Conservation (phyloP, 139 green algal genomes). For the Micractinium conductrix region DNA sequence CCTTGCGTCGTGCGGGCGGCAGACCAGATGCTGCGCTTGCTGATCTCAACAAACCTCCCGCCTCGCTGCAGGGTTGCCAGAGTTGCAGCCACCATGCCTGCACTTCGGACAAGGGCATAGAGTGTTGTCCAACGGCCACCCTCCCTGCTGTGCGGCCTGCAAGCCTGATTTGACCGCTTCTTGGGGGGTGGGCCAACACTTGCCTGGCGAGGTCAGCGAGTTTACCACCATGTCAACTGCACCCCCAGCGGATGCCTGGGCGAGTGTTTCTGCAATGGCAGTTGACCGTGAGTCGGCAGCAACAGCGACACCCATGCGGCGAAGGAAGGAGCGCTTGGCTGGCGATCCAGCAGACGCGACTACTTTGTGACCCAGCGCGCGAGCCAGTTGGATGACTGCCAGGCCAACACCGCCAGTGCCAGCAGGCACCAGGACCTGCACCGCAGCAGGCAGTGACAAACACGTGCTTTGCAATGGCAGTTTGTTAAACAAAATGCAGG, state of each 20-base stretch:
- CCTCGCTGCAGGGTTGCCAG: slow-evolving; percentile 60
- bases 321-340: slow-evolving; percentile 64
- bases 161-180: too few species aligned
- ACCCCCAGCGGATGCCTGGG: not conserved
- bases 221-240: slow-evolving; percentile 67
- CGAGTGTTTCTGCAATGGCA: slow-evolving; percentile 45
- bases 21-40: slow-evolving; percentile 89
- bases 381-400: slow-evolving; percentile 53
- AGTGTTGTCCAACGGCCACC: too few species aligned
- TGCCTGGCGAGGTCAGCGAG: slow-evolving; percentile 74
- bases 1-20: slow-evolving; percentile 41
- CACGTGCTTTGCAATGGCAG: too few species aligned
- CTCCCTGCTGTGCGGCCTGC: too few species aligned
- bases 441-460: too few species aligned
- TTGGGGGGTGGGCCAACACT: too few species aligned
- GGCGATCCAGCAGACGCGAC: slow-evolving; percentile 58
- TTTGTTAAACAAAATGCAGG: too few species aligned
- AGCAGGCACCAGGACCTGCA: slow-evolving; percentile 71
- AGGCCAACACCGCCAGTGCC: slow-evolving; percentile 85
- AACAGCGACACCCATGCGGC: too few species aligned
- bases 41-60: slow-evolving; percentile 78
- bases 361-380: slow-evolving; percentile 18
- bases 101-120: too few species aligned
- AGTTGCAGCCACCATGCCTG: slow-evolving; percentile 61
- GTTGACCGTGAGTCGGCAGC: slow-evolving; percentile 62